Evolutionary conservation across 345 rosid genomes (phyloP).

Genomic region (Kernera saxatilis): DNA sequence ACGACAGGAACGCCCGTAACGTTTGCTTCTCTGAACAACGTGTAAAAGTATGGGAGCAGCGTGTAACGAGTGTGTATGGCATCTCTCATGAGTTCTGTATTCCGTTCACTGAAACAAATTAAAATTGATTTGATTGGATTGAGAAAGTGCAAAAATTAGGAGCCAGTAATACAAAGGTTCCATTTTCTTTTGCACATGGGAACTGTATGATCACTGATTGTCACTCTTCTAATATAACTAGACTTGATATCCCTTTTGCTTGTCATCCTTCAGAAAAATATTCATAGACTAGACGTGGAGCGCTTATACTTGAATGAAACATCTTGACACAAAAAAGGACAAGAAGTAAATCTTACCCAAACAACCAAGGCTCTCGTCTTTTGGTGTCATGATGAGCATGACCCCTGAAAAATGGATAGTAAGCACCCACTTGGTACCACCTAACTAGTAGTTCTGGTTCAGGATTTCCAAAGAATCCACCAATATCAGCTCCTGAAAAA

Average conservation of each 20-base stretch:
- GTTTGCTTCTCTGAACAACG: constrained; percentile 95
- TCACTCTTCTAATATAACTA: too few relatives aligned
- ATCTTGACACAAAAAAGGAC: not conserved
- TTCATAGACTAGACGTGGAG: not conserved
- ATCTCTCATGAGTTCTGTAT: constrained; percentile 77
- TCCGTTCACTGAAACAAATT: constrained; percentile 58
- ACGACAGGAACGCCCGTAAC: constrained; percentile 71
- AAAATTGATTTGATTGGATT: not conserved
- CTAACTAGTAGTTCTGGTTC: constrained; percentile 87
- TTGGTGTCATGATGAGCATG: constrained; percentile 99
- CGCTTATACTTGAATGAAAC: not conserved
- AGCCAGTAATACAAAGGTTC: not conserved
- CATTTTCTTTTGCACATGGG: too few relatives aligned
- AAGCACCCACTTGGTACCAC: constrained; percentile 99
- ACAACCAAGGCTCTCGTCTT: constrained; percentile 97
- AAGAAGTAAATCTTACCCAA: constrained; percentile 53
- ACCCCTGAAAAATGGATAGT: constrained; percentile 94
- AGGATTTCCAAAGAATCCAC: constrained; percentile 97
- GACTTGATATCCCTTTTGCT: too few relatives aligned
- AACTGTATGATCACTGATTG: too few relatives aligned
- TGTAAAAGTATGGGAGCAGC: constrained; percentile 89
- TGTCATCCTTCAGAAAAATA: too few relatives aligned
- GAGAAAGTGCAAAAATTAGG: not conserved
- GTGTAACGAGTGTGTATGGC: constrained; percentile 85
- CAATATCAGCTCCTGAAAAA: constrained; percentile 87